Conservation (phyloP, 331 rosid species). For the Acacia pycnantha region DNA sequence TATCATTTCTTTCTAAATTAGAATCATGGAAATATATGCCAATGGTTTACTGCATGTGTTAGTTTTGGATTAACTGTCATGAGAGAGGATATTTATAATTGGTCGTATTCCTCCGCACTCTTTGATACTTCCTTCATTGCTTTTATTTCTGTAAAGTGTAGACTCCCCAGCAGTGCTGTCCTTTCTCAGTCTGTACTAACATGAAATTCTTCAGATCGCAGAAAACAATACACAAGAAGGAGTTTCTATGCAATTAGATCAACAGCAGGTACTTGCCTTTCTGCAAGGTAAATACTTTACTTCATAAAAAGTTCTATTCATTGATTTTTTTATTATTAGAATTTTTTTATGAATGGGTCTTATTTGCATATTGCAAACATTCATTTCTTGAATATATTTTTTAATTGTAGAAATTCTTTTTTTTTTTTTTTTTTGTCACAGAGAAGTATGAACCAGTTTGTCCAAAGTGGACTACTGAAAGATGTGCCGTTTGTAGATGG, state of each 20-base stretch:
- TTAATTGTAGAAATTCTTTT: background rate
- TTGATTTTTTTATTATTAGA: slow-evolving; percentile 11
- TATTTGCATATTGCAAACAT: slow-evolving; percentile 8
- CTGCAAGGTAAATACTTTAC: slow-evolving; percentile 59
- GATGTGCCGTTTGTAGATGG: slow-evolving; percentile 99
- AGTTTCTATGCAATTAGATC: slow-evolving; percentile 57
- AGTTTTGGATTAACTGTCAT: slow-evolving; percentile 24
- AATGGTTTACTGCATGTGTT: background rate
- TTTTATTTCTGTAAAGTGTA: background rate
- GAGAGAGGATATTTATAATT: background rate
- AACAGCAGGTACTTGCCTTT: slow-evolving; percentile 64
- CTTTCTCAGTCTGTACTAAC: slow-evolving; percentile 29
- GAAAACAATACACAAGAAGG: slow-evolving; percentile 54
- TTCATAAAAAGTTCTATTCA: slow-evolving; percentile 8
- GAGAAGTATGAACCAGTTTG: slow-evolving; percentile 82
- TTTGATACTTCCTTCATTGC: background rate
- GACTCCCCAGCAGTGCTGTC: background rate
- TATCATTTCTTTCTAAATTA: slow-evolving; percentile 30
- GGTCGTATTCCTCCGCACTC: background rate
- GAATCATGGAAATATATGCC: slow-evolving; percentile 2
- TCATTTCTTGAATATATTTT: slow-evolving; percentile 26
- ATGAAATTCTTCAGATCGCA: slow-evolving; percentile 53
- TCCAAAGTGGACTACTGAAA: slow-evolving; percentile 95
- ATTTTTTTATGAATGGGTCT: background rate
- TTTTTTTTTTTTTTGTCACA: slow-evolving; percentile 39